phyloP scores from a whole-genome alignment of 257 asterid species.

The Vinca minor region DNA sequence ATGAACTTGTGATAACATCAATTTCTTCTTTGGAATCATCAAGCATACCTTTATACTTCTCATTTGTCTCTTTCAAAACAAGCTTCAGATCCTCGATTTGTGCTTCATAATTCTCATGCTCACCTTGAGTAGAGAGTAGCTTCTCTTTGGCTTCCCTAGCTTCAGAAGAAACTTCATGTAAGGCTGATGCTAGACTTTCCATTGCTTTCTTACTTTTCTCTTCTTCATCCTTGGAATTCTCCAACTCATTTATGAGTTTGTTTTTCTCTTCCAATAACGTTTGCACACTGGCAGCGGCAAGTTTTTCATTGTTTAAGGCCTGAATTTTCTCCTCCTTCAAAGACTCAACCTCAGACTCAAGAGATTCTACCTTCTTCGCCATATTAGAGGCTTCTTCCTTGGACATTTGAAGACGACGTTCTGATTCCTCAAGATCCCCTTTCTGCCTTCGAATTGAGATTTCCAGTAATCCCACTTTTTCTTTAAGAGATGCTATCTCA shows the following conservation, averaged over 20 bases:
- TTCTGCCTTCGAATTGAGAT: constrained; percentile 58
- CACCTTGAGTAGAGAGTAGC: constrained; percentile 48
- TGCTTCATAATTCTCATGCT: constrained; percentile 53
- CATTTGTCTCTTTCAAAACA: constrained; percentile 66
- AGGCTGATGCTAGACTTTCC: constrained; percentile 85
- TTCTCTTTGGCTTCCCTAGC: constrained; percentile 85
- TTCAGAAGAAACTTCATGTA: constrained; percentile 87
- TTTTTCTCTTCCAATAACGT: constrained; percentile 64
- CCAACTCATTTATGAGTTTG: constrained; percentile 56
- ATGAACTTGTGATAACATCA: constrained; percentile 36
- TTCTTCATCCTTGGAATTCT: constrained; percentile 66
- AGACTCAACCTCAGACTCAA: constrained; percentile 52
- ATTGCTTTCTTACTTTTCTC: constrained; percentile 91
- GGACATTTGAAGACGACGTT: constrained; percentile 39
- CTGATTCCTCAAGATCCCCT: constrained; percentile 65
- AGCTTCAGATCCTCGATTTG: constrained; percentile 74
- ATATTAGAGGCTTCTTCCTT: constrained; percentile 54
- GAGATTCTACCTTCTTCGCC: constrained; percentile 55
- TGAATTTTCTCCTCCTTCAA: constrained; percentile 61
- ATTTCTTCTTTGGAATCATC: constrained; percentile 69
- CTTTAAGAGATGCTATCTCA: constrained; percentile 64
- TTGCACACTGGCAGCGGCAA: constrained; percentile 69
- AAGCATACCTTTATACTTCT: constrained; percentile 74
- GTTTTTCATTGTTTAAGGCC: constrained; percentile 60
- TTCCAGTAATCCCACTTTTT: constrained; percentile 64